These are phyloP conservation scores for Silene conica DNA, from an alignment of 148 eudicot species.

Conservation along the genomic window DNA sequence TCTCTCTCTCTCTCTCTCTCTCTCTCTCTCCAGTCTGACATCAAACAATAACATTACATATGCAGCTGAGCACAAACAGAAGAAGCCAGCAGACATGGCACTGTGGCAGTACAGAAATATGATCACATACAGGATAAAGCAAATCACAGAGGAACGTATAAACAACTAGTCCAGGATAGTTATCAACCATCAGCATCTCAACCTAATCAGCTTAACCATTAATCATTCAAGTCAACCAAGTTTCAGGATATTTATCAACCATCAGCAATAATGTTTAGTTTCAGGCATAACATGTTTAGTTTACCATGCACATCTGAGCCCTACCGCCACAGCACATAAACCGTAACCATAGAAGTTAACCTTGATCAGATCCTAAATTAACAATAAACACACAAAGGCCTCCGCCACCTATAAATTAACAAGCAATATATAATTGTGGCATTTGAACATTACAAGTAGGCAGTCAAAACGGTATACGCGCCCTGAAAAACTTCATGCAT, in stretches of 20 bases:
- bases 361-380: neutral
- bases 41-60: neutral
- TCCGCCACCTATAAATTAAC: neutral
- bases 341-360: neutral
- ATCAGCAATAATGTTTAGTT: neutral
- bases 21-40: neutral
- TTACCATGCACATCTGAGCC: neutral
- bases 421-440: neutral
- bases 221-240: neutral
- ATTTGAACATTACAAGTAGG: neutral
- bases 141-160: neutral
- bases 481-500: neutral
- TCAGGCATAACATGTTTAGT: neutral
- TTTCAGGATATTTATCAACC: neutral
- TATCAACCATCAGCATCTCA: neutral
- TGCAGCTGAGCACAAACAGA: neutral
- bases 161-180: neutral
- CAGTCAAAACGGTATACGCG: neutral
- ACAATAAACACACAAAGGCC: neutral
- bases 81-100: neutral
- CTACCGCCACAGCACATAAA: neutral
- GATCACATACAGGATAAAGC: neutral
- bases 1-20: neutral
- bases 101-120: neutral
- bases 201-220: neutral